phyloP scores from a whole-genome alignment of 2,329 filamentous ascomycete species.

The Gyromitra esculenta region DNA sequence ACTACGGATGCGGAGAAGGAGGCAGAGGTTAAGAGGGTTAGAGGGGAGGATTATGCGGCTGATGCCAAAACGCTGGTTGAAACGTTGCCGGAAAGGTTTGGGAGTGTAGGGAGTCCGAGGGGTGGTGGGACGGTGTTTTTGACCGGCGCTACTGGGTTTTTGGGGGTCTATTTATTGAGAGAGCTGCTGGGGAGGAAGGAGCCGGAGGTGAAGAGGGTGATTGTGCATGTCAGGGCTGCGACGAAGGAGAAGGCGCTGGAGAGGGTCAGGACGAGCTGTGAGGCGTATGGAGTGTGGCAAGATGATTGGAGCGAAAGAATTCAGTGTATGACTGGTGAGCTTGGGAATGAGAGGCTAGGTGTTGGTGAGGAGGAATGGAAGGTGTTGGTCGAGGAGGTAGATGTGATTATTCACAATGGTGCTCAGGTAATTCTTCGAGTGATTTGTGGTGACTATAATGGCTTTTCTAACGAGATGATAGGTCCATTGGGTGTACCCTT shows the following conservation, averaged over 20 bases:
- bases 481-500: slow-evolving; percentile 84
- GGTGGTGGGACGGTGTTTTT: slow-evolving; percentile 73
- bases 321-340: slow-evolving; percentile 75
- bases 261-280: slow-evolving; percentile 73
- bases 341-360: slow-evolving; percentile 77
- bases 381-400: slow-evolving; percentile 71
- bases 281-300: slow-evolving; percentile 82
- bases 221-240: slow-evolving; percentile 79
- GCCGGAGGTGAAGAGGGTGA: slow-evolving; percentile 68
- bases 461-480: slow-evolving; percentile 49
- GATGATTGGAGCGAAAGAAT: slow-evolving; percentile 74
- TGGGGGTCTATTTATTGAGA: slow-evolving; percentile 80
- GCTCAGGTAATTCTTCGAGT: slow-evolving; percentile 65
- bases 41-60: slow-evolving; percentile 62
- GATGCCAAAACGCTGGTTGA: slow-evolving; percentile 66
- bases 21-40: slow-evolving; percentile 58
- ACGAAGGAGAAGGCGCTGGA: slow-evolving; percentile 69
- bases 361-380: slow-evolving; percentile 74
- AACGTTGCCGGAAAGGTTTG: slow-evolving; percentile 63
- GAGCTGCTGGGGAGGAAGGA: slow-evolving; percentile 74
- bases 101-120: slow-evolving; percentile 49
- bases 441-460: slow-evolving; percentile 35
- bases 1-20: slow-evolving; percentile 58
- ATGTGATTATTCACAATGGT: slow-evolving; percentile 83
- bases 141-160: slow-evolving; percentile 89